These are phyloP conservation scores for Populus trichocarpa DNA, from an alignment of 441 rosid species.

Conservation along the genomic window DNA sequence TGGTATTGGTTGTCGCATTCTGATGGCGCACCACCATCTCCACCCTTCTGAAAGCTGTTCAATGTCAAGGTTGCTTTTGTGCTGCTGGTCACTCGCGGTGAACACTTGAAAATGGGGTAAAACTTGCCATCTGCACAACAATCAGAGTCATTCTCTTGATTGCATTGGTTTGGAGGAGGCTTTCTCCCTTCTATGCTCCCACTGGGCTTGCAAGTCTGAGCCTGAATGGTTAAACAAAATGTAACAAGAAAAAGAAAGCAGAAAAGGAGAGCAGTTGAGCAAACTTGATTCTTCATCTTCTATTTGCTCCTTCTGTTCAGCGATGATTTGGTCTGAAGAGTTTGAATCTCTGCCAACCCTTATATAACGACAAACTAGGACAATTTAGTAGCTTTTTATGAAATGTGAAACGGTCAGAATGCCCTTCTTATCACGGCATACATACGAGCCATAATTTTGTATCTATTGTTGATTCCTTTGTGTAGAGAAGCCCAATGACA, in stretches of 20 bases:
- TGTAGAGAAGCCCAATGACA: too few relatives aligned
- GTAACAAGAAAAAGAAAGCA: background rate
- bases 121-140: slow-evolving; percentile 2
- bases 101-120: slow-evolving; percentile 8
- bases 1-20: slow-evolving; percentile 6
- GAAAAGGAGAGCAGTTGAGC: background rate
- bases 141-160: slow-evolving; percentile 5
- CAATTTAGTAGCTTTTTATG: too few relatives aligned
- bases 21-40: slow-evolving; percentile 4
- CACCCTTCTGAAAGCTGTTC: slow-evolving; percentile 4
- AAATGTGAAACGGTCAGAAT: too few relatives aligned
- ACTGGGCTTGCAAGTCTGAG: slow-evolving; percentile 1
- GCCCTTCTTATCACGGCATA: too few relatives aligned
- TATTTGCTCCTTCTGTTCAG: background rate
- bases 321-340: too few relatives aligned
- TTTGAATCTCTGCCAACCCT: too few relatives aligned
- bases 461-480: too few relatives aligned
- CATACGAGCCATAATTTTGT: too few relatives aligned
- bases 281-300: slow-evolving; percentile 7
- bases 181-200: background rate
- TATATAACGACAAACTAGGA: too few relatives aligned
- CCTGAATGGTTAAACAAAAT: background rate
- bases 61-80: slow-evolving; percentile 11
- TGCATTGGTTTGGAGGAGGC: slow-evolving; percentile 12
- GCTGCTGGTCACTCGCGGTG: background rate